Base-by-base conservation (phyloP, 805 yeast genomes). In the Wickerhamomyces rabaulensis region DNA sequence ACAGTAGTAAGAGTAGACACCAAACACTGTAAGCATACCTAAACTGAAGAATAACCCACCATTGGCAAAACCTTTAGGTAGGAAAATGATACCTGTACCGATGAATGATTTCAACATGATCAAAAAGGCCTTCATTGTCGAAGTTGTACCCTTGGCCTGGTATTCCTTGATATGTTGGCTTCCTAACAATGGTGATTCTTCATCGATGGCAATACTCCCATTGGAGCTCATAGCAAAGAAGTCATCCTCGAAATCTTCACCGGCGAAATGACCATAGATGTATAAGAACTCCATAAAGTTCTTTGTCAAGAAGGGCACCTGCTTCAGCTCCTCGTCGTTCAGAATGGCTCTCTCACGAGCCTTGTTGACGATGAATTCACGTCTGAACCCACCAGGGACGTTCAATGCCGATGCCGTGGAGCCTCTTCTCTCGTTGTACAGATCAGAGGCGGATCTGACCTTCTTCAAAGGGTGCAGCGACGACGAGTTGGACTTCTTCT, bases 261-360 rank as follows among this genome's bases (percentile, higher is more conserved):
- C 95, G 2, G 94, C 94, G 65, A 87, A 87, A 68, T 87, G 92
- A 7, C 95, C 95, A 63, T 87, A 87, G 8, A 87, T 73, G 52
- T 86, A 81, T 40, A 87, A 68, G 58, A 87, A 87, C 62, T 87
- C 94, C 54, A 86, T 70, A 52, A 87, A 87, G 62, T 86, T 87
- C 48, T 79, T 75, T 1, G 95, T 81, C 36, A 85, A 62, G 47
- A 81, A 73, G 9, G 80, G 76, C 3, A 71, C 67, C 40, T 65
- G 55, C 6, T 64, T 64, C 37, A 62, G 43, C 17, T 61, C 62
- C 37, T 59, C 63, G 21, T 57, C 57, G 25, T 55, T 51, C 17
- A 53, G 26, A 4, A 53, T 47, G 12, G 56, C 53, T n/a, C 45
- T 42, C 41, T 53, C 52, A 35, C 56, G 43, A 7, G 64, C 61